phyloP scores from a whole-genome alignment of 768 basidiomycete genomes.

The Suillus placidus region DNA sequence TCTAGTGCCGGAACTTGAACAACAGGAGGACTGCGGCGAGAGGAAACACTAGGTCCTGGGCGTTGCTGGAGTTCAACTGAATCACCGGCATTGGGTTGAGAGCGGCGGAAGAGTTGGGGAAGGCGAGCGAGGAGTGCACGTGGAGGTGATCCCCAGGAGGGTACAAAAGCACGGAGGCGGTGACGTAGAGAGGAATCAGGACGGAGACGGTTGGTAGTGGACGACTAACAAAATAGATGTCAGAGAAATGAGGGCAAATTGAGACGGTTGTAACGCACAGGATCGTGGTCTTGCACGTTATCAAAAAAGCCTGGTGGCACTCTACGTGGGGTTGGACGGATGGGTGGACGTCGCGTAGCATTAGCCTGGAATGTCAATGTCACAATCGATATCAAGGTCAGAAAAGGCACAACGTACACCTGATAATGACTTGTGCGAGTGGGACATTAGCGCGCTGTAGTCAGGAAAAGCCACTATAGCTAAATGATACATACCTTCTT shows the following conservation, averaged over 20 bases:
- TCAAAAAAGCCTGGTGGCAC: not conserved
- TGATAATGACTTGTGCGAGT: not conserved
- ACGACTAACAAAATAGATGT: not conserved
- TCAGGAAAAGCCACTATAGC: not conserved
- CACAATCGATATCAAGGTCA: not conserved
- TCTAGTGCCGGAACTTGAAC: no score
- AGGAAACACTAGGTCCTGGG: not conserved
- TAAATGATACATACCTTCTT: no score
- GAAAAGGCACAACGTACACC: not conserved
- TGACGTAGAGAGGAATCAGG: not conserved
- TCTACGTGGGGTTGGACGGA: not conserved
- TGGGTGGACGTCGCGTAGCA: not conserved
- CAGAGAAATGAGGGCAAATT: not conserved
- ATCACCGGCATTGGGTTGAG: not conserved
- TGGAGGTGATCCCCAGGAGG: no score
- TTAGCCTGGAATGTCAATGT: not conserved
- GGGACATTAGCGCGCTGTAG: not conserved
- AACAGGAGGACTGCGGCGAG: not conserved
- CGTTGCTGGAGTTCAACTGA: not conserved
- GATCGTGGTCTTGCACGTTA: not conserved
- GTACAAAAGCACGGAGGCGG: not conserved
- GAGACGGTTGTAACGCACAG: not conserved
- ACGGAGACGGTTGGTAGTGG: not conserved
- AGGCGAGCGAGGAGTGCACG: not conserved
- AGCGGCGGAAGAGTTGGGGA: not conserved